Evolutionary conservation across 352 stramenopile species (phyloP), one percentile per base, ranked within the genome.

Genomic region (Phytophthora agathidicida): DNA sequence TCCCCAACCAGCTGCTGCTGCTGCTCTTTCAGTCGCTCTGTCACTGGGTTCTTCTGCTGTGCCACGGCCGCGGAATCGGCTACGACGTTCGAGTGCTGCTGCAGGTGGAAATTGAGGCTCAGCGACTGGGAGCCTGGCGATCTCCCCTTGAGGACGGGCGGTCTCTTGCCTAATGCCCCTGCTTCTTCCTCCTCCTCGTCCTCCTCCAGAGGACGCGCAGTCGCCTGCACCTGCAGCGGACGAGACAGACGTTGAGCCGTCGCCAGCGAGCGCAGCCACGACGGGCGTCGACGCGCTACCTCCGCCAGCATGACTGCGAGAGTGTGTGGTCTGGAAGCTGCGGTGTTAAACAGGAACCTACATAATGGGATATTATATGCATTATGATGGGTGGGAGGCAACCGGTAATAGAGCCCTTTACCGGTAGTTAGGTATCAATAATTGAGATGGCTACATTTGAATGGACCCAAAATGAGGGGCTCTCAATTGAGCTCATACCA

Each of bases 261-360:
- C 38, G 45, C 36, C 17, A 66, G 38, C 28, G 53, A 64, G 47
- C 62, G 46, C 51, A 68, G 51, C 51, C 49, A 65, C 23, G 54
- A 60, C 32, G 66, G 65, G 44, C 57, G 63, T 24, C 59, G 48
- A 58, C 59, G 32, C 52, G 48, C 59, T 28, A 63, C 59, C 53
- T 69, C 43, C 26, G 65, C 58, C 35, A 73, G 59, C 65, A 73
- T 72, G 32, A 17, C 46, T 38, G 26, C n/a, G 7, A 56, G 47
- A 56, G 47, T 65, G 54, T 70, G 61, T 70, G 61, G 61, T 42
- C 24, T 10, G 23, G 37, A 62, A 59, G 30, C 41, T 42, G 57
- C 31, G 39, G 39, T 26, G 37, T 55, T 56, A 44, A 54, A 43
- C 35, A n/a, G n/a, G n/a, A n/a, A n/a, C n/a, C n/a, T n/a, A n/a